Percentiles rank a stretch among this genome's conserved stretches.
These are phyloP conservation scores for Crinitomyces ghanaensis DNA, from an alignment of 805 yeast species.

Conservation along the genomic window DNA sequence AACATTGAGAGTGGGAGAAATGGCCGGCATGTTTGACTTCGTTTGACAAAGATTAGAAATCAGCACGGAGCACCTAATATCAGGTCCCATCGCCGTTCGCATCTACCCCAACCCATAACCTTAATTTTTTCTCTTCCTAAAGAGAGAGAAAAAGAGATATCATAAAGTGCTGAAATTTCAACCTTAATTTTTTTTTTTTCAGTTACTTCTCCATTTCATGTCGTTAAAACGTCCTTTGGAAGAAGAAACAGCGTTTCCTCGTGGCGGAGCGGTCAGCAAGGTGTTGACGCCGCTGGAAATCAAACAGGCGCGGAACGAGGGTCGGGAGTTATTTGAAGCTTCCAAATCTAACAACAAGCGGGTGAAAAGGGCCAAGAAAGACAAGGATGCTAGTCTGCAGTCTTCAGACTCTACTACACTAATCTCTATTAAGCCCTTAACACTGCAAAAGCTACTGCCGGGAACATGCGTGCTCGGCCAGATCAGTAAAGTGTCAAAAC, in stretches of 20 bases:
- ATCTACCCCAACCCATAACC: too few relatives aligned
- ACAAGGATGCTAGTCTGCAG: too few relatives aligned
- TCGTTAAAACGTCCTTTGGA: slow-evolving; percentile 4
- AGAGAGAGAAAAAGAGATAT: too few relatives aligned
- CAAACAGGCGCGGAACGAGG: slow-evolving; percentile 88
- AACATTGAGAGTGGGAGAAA: slow-evolving; percentile 27
- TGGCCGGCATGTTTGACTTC: not conserved
- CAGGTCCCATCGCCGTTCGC: too few relatives aligned
- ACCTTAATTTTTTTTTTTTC: too few relatives aligned
- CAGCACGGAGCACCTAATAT: too few relatives aligned
- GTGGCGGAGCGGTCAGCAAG: slow-evolving; percentile 68
- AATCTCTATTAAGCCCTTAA: too few relatives aligned
- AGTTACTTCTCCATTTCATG: not conserved
- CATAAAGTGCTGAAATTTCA: too few relatives aligned
- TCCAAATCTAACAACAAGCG: slow-evolving; percentile 7
- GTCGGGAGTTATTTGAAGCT: slow-evolving; percentile 60
- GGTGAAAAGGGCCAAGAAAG: slow-evolving; percentile 2
- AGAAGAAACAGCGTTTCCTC: slow-evolving; percentile 64
- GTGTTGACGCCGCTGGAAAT: slow-evolving; percentile 81
- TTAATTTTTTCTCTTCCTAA: too few relatives aligned
- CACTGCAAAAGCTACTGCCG: slow-evolving; percentile 49
- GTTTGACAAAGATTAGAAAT: too few relatives aligned
- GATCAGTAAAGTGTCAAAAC: slow-evolving; percentile 44
- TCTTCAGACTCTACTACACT: too few relatives aligned
- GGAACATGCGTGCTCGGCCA: slow-evolving; percentile 76